Conservation (phyloP, 1,284 basidiomycete genomes). For the Stygiomarasmius scandens region DNA sequence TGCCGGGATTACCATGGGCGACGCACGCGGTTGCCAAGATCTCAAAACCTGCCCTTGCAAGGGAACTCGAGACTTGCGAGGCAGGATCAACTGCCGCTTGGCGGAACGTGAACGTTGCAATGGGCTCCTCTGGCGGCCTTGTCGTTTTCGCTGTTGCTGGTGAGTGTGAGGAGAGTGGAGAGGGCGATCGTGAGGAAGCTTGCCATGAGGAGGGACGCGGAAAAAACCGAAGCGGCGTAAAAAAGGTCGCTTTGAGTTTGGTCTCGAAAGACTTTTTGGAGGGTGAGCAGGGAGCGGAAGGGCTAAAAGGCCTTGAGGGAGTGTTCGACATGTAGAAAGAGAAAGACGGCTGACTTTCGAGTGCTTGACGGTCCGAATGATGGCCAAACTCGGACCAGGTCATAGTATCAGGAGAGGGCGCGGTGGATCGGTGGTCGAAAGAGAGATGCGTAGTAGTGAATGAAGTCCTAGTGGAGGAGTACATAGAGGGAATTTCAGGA, state of each 20-base stretch:
- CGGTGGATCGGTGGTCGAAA: slow-evolving; percentile 37
- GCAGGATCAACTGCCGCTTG: background rate
- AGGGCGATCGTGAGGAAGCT: background rate
- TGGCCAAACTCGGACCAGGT: slow-evolving; percentile 34
- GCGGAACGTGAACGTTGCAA: slow-evolving; percentile 5
- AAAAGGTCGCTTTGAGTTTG: slow-evolving; percentile 37
- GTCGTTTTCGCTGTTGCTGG: background rate
- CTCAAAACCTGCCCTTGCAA: background rate
- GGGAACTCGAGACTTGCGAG: background rate
- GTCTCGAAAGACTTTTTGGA: slow-evolving; percentile 28
- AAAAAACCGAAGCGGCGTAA: slow-evolving; percentile 49
- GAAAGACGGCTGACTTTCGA: slow-evolving; percentile 43
- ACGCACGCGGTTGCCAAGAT: background rate
- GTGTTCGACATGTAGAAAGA: slow-evolving; percentile 39
- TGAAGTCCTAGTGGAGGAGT: slow-evolving; percentile 36
- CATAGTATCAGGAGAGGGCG: slow-evolving; percentile 40
- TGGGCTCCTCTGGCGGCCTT: background rate
- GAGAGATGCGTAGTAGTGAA: slow-evolving; percentile 30
- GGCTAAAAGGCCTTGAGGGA: slow-evolving; percentile 39
- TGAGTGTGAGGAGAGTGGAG: slow-evolving; percentile 1
- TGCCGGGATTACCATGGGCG: background rate
- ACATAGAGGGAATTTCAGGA: slow-evolving; percentile 37
- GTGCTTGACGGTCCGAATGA: slow-evolving; percentile 27
- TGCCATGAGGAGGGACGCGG: slow-evolving; percentile 37
- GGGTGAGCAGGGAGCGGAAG: slow-evolving; percentile 22